Conservation (phyloP, 306 rosid genomes). For the Cicer arietinum region DNA sequence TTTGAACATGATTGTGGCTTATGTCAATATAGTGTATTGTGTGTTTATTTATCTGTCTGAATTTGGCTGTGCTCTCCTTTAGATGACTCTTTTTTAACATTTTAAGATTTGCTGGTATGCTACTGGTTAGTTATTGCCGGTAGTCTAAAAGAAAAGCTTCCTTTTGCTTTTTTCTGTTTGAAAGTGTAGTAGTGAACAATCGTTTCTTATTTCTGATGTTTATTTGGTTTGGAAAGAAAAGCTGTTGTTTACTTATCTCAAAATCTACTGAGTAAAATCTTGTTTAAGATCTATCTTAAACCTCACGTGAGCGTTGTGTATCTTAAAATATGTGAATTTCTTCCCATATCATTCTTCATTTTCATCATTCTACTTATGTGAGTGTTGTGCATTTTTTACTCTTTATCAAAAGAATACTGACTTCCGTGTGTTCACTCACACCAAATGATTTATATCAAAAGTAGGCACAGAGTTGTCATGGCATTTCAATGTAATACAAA, state of each 20-base stretch:
- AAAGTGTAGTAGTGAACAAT: not conserved
- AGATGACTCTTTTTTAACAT: not conserved
- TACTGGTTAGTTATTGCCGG: not conserved
- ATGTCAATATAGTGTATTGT: not conserved
- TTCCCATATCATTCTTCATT: not conserved
- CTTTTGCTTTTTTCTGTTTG: not conserved
- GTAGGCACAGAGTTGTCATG: no score
- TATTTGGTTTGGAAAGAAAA: not conserved
- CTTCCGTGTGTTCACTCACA: no score
- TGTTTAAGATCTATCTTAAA: not conserved
- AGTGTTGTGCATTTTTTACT: not conserved
- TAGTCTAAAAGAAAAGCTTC: not conserved
- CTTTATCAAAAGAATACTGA: no score
- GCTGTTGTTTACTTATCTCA: not conserved
- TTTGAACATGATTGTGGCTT: conserved; percentile 3
- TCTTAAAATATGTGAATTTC: not conserved
- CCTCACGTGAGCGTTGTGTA: not conserved
- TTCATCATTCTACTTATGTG: not conserved
- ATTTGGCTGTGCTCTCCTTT: not conserved
- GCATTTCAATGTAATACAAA: no score
- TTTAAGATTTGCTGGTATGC: not conserved
- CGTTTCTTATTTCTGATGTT: not conserved
- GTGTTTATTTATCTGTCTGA: not conserved
- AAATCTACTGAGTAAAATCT: not conserved
- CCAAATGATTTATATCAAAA: no score